These are phyloP conservation scores for Phytopythium litorale DNA, from an alignment of 352 stramenopile genomes.

Conservation along the genomic window DNA sequence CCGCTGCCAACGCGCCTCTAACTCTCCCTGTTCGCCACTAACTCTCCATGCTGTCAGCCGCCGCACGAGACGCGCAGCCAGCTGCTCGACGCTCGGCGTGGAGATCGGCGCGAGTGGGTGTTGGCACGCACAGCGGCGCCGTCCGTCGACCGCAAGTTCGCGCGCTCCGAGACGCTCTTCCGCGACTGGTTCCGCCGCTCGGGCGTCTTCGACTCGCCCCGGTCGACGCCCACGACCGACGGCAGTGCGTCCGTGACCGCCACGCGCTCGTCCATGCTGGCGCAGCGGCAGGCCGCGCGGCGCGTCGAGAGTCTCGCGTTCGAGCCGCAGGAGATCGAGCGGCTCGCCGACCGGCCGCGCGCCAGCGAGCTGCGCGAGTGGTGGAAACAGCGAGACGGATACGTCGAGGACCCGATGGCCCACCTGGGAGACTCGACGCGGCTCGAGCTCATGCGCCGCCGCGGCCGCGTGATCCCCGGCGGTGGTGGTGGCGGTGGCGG, in stretches of 20 bases:
- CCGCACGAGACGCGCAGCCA: slow-evolving; percentile 37
- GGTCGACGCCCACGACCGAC: neutral
- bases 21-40: neutral
- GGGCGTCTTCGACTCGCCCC: slow-evolving; percentile 28
- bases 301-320: slow-evolving; percentile 44
- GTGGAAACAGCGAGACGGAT: slow-evolving; percentile 54
- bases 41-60: slow-evolving; percentile 18
- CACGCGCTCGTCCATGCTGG: slow-evolving; percentile 35
- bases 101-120: slow-evolving; percentile 35
- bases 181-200: slow-evolving; percentile 46
- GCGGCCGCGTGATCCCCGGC: slow-evolving; percentile 3
- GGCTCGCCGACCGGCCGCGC: slow-evolving; percentile 48
- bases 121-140: slow-evolving; percentile 15
- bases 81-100: slow-evolving; percentile 36
- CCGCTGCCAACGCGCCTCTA: too few species aligned
- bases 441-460: slow-evolving; percentile 31
- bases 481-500: too few species aligned
- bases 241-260: neutral
- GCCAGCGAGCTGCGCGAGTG: slow-evolving; percentile 34
- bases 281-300: slow-evolving; percentile 23
- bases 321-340: slow-evolving; percentile 47
- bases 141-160: slow-evolving; percentile 30
- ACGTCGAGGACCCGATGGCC: slow-evolving; percentile 46
- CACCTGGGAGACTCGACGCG: slow-evolving; percentile 41
- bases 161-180: slow-evolving; percentile 38